Evolutionary conservation across 2,329 filamentous ascomycete genomes (phyloP).

Genomic region (Cercospora sp.): DNA sequence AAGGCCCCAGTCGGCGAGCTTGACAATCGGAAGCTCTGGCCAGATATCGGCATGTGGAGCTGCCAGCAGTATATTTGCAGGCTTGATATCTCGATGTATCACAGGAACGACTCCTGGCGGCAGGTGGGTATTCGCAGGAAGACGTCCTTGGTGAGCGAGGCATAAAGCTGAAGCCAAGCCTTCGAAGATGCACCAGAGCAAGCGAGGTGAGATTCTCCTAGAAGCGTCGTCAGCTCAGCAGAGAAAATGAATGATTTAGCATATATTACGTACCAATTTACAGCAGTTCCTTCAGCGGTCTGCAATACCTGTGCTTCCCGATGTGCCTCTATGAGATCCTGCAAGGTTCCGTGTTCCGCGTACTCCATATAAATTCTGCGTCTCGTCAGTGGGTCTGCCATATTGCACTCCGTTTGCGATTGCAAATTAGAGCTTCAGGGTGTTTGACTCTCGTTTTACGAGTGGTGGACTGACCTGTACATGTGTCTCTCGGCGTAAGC

Average conservation of each 20-base stretch:
- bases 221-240: background rate
- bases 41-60: background rate
- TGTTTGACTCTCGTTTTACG: background rate
- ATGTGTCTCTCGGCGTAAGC: background rate
- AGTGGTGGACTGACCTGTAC: background rate
- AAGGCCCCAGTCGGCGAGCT: slow-evolving; percentile 19
- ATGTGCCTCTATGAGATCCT: background rate
- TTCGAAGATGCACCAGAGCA: slow-evolving; percentile 17
- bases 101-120: background rate
- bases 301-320: background rate
- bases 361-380: slow-evolving; percentile 9
- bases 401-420: background rate
- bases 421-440: background rate
- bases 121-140: background rate
- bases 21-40: slow-evolving; percentile 3
- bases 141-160: slow-evolving; percentile 5
- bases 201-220: slow-evolving; percentile 1
- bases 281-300: background rate
- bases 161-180: slow-evolving; percentile 10
- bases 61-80: slow-evolving; percentile 15
- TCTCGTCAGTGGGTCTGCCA: background rate
- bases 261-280: background rate
- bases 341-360: background rate
- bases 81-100: slow-evolving; percentile 18
- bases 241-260: background rate